These are phyloP conservation scores for Xerocomellus amylosporus DNA, from an alignment of 768 basidiomycete genomes.

Conservation along the genomic window DNA sequence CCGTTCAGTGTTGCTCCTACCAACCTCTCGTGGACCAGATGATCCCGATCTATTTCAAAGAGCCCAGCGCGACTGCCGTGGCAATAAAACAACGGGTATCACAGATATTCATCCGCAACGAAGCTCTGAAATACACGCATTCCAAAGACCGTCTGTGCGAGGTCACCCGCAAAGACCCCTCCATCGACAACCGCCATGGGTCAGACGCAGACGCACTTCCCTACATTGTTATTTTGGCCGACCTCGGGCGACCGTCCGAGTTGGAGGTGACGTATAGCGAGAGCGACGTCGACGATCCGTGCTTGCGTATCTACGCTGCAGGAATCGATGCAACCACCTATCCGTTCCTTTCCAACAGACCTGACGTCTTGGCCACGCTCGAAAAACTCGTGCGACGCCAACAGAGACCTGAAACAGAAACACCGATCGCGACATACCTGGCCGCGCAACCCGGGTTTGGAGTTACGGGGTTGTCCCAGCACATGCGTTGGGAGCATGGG, in stretches of 20 bases:
- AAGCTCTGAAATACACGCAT: neutral
- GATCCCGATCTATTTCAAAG: conserved; percentile 10
- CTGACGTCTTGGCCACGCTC: neutral
- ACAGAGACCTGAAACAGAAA: neutral
- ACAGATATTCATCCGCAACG: conserved; percentile 8
- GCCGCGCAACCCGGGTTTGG: neutral
- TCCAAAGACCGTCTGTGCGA: neutral
- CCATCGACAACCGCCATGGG: neutral
- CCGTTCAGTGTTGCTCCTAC: neutral
- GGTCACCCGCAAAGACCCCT: neutral
- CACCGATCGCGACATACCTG: neutral
- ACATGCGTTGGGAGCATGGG: neutral
- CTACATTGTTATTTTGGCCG: neutral
- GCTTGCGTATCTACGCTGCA: neutral
- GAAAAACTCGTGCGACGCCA: neutral
- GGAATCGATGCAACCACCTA: neutral
- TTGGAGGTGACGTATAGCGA: neutral
- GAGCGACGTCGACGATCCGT: neutral
- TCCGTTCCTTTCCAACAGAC: neutral
- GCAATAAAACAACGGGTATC: neutral
- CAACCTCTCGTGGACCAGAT: conserved; percentile 2
- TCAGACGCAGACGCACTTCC: neutral
- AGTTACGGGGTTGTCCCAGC: neutral
- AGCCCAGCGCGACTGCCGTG: neutral
- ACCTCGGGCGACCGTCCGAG: neutral